Percentiles rank a stretch among this genome's conserved stretches.
phyloP scores from a whole-genome alignment of 495 filamentous ascomycete genomes.

The Penicillium arizonense region DNA sequence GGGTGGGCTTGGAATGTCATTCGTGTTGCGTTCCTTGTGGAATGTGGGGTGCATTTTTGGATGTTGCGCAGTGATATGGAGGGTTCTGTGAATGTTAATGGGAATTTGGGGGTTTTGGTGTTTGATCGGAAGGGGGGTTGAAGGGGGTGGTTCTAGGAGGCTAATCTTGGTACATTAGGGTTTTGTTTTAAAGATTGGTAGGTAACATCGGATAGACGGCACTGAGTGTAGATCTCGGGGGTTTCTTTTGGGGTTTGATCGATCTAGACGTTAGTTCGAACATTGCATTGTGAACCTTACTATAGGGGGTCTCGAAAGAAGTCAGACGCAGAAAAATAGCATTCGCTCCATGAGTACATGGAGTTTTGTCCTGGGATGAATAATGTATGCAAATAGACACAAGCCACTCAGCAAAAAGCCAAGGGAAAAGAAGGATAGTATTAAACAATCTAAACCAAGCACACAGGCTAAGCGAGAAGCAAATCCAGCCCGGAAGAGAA shows the following conservation, averaged over 20 bases:
- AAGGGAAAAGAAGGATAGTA: constrained; percentile 20
- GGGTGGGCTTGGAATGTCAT: constrained; percentile 13
- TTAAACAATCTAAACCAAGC: constrained; percentile 33
- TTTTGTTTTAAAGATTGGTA: too few relatives aligned
- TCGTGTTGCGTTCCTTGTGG: constrained; percentile 3
- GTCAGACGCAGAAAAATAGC: too few relatives aligned
- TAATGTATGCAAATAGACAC: constrained; percentile 5
- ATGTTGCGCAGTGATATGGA: constrained; percentile 3
- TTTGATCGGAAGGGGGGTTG: too few relatives aligned
- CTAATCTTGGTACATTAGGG: too few relatives aligned
- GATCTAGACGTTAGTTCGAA: too few relatives aligned
- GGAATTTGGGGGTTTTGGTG: too few relatives aligned
- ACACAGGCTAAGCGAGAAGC: constrained; percentile 15
- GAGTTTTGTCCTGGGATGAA: neutral
- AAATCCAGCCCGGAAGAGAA: constrained; percentile 4
- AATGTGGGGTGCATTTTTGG: constrained; percentile 21
- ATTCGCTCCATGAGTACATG: neutral
- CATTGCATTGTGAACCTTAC: too few relatives aligned
- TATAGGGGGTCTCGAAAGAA: too few relatives aligned
- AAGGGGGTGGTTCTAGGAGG: too few relatives aligned
- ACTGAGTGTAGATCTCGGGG: too few relatives aligned
- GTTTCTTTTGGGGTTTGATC: too few relatives aligned
- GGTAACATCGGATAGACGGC: too few relatives aligned
- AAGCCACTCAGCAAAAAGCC: constrained; percentile 6
- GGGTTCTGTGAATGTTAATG: neutral